Base-by-base conservation (phyloP, 345 rosid genomes). In the Eucalyptus tenuipes region DNA sequence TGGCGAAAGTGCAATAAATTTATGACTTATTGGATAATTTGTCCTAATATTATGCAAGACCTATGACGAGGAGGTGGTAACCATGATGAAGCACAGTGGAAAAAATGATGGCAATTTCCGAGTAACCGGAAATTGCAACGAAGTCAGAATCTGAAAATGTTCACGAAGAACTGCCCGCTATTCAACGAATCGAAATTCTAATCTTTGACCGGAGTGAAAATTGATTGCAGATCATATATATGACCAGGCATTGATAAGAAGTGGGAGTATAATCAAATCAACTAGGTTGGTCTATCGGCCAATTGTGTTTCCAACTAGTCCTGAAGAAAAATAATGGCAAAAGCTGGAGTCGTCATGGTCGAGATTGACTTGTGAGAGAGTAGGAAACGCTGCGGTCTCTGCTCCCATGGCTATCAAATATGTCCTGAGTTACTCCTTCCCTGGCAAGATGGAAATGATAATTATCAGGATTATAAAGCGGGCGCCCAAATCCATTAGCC, bases 1-100 rank as follows among this genome's bases (percentile, higher is more conserved):
- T 49, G 7, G 7, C 7, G 3, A 49, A 49, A 49, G 16, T 49
- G 1, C 0, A 49, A 49, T 49, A 6, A 49, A 49, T 15, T 49
- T 49, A 49, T 49, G 0, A 49, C 3, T 49, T 49, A 14, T 49
- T 49, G 1, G 52, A 49, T 15, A 49, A 49, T 49, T 49, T 49
- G 18, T 49, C 52, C 52, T 6, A 49, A 49, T 49, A 49, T 49
- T 8, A 31, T n/a, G 42, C 40, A 66, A 16, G 22, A 31, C 33
- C 12, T 31, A 3, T 31, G 33, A 66, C 12, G 11, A 66, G 64
- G 64, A 57, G 79, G 33, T 8, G 10, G 22, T 20, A 31, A 31
- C 79, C 40, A 8, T 8, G 42, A 31, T 2, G 40, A 66, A 66
- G 22, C 79, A 8, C 9, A 13, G 12, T 31, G 22, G 52, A 31